phyloP scores from a whole-genome alignment of 2,329 filamentous ascomycete genomes.

The Didymellaceae sp. region DNA sequence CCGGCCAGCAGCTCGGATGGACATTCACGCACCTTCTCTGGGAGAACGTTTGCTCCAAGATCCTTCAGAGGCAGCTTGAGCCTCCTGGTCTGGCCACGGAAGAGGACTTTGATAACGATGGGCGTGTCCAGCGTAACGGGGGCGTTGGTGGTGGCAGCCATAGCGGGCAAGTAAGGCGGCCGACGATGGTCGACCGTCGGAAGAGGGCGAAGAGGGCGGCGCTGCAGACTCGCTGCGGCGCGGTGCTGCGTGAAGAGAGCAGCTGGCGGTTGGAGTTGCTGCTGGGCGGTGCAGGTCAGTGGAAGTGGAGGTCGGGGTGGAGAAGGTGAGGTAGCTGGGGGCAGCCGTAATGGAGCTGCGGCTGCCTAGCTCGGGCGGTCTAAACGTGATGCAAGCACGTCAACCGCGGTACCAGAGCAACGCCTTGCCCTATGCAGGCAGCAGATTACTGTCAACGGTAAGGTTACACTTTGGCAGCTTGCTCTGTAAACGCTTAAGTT shows the following conservation, averaged over 20 bases:
- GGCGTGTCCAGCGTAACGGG: conserved; percentile 69
- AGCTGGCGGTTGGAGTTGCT: conserved; percentile 4
- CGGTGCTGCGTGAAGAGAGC: conserved; percentile 10
- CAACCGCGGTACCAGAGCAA: conserved; percentile 13
- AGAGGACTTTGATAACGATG: conserved; percentile 85
- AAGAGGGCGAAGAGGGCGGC: conserved; percentile 3
- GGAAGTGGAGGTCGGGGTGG: conserved; percentile 13
- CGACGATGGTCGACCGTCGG: conserved; percentile 2
- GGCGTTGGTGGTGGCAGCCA: conserved; percentile 53
- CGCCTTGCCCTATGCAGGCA: conserved; percentile 18
- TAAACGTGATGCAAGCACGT: conserved; percentile 17
- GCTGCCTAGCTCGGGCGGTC: conserved; percentile 21
- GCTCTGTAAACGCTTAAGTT: background rate
- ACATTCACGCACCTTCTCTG: conserved; percentile 74
- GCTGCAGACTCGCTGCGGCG: conserved; percentile 21
- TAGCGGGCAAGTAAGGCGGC: conserved; percentile 30
- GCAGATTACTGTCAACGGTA: background rate
- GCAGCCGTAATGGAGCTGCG: conserved; percentile 15
- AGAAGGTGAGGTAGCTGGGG: conserved; percentile 19
- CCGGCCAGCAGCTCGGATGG: conserved; percentile 14
- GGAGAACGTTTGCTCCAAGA: conserved; percentile 74
- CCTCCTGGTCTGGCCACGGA: conserved; percentile 76
- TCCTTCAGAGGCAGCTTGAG: conserved; percentile 91
- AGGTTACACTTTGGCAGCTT: background rate
- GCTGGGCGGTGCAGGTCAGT: conserved; percentile 10